Percentiles rank a stretch among this genome's conserved stretches.
These are phyloP conservation scores for Immersiella caudata DNA, from an alignment of 495 filamentous ascomycete genomes.

Conservation along the genomic window DNA sequence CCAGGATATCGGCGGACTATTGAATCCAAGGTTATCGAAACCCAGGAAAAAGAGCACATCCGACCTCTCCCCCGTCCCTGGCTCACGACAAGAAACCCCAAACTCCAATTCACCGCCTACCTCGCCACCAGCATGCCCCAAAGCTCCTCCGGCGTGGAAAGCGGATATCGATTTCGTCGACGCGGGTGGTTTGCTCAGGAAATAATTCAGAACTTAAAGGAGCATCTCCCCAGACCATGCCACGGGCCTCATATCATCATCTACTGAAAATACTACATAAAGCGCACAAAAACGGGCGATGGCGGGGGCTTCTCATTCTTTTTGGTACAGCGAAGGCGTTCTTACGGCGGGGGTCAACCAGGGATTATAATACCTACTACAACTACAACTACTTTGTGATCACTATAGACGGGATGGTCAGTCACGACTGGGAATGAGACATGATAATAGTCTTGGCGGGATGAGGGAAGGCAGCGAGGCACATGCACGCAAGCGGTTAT, in stretches of 20 bases:
- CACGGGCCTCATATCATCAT: background rate
- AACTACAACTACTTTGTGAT: no score
- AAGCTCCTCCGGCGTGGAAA: slow-evolving; percentile 1
- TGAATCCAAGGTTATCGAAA: slow-evolving; percentile 37
- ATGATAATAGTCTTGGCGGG: slow-evolving; percentile 2
- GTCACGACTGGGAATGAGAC: background rate
- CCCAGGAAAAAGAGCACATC: slow-evolving; percentile 29
- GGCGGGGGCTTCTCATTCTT: background rate
- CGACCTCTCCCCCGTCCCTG: slow-evolving; percentile 39
- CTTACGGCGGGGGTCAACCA: background rate
- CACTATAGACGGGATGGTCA: background rate
- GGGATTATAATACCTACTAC: background rate
- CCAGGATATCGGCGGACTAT: slow-evolving; percentile 61
- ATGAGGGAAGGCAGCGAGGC: background rate
- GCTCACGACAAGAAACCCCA: slow-evolving; percentile 12
- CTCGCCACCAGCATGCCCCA: slow-evolving; percentile 24
- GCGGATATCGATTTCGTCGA: slow-evolving; percentile 53
- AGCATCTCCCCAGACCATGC: background rate
- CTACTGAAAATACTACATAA: background rate
- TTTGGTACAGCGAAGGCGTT: slow-evolving; percentile 15
- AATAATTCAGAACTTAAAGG: background rate
- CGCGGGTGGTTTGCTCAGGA: slow-evolving; percentile 54
- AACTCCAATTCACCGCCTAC: slow-evolving; percentile 23
- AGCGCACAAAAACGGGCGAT: background rate
- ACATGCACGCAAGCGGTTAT: no score